A percentile compares a stretch with the other conserved stretches of the same genome.
Evolutionary conservation across 352 stramenopile species (phyloP).

Genomic region (Sclerospora graminicola): DNA sequence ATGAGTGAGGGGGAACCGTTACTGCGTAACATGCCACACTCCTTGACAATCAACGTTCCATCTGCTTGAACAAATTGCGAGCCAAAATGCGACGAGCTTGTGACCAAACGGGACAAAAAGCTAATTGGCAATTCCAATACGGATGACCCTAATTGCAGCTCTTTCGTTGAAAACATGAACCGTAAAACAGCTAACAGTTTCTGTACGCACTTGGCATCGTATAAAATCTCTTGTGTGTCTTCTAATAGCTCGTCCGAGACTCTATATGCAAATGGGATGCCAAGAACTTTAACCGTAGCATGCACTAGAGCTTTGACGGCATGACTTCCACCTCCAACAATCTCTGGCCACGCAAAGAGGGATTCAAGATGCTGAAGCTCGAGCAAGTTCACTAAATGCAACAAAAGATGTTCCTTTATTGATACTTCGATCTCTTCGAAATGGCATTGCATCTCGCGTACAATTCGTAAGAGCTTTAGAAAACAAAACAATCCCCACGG

Average conservation of each 20-base stretch:
- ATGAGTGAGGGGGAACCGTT: conserved; percentile 49
- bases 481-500: conserved; percentile 81
- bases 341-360: conserved; percentile 68
- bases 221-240: conserved; percentile 58
- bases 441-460: conserved; percentile 55
- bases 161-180: conserved; percentile 45
- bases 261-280: conserved; percentile 65
- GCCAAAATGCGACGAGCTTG: conserved; percentile 77
- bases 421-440: conserved; percentile 29
- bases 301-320: conserved; percentile 76
- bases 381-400: conserved; percentile 48
- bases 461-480: conserved; percentile 64
- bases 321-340: conserved; percentile 63
- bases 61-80: conserved; percentile 63
- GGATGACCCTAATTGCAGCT: conserved; percentile 42
- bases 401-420: conserved; percentile 47
- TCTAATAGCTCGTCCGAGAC: conserved; percentile 57
- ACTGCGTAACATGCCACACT: conserved; percentile 40
- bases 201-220: conserved; percentile 53
- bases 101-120: conserved; percentile 77
- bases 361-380: conserved; percentile 45
- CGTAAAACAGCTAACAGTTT: conserved; percentile 53
- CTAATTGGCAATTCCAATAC: conserved; percentile 64
- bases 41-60: conserved; percentile 59
- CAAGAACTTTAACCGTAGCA: conserved; percentile 77